Evolutionary conservation across 1,139 yeast genomes (phyloP), one percentile per base, ranked within the genome.

Genomic region (Komagataea norvegica): DNA sequence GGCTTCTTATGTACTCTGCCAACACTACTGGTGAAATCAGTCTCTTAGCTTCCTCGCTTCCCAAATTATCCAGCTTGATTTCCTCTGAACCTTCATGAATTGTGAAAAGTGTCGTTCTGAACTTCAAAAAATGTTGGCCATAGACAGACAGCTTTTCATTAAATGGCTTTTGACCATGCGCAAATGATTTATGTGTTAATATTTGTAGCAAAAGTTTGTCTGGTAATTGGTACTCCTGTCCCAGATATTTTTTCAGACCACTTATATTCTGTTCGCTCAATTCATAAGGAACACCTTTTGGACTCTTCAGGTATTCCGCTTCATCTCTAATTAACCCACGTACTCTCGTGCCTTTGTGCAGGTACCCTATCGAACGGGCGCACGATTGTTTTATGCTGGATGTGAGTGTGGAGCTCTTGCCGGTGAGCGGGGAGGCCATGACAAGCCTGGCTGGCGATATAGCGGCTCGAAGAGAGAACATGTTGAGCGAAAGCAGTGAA

Each of bases 181-280:
- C 94, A 68, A 88, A 89, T 29, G 95, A 85, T 64, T 89, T 89
- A 64, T 89, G 96, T 10, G 96, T 88, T 53, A 88, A 65, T 25
- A 84, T 78, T 63, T 89, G 96, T 46, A 87, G 64, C 23, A 83
- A 67, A 43, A 83, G 51, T 18, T 52, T 44, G 16, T 58, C 52
- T 23, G 70, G 64, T 30, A 73, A 54, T 19, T 48, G 41, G 46
- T 55, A 65, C 20, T 74, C 75, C 43, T 74, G 73, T 18, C 79
- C 71, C 32, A 82, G 63, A 44, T 79, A 71, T 24, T 57, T 49
- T 49, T 73, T 72, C 38, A 79, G 62, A 28, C 67, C 64, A 42
- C 61, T 54, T 37, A 80, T 59, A 44, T 77, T 78, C 15, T 65
- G 66, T 17, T 67, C 64, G n/a, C 61, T 60, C 13, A 68, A 62